These are phyloP conservation scores for Paramecium octaurelia DNA, from an alignment of 73 alveolate genomes.

Conservation along the genomic window DNA sequence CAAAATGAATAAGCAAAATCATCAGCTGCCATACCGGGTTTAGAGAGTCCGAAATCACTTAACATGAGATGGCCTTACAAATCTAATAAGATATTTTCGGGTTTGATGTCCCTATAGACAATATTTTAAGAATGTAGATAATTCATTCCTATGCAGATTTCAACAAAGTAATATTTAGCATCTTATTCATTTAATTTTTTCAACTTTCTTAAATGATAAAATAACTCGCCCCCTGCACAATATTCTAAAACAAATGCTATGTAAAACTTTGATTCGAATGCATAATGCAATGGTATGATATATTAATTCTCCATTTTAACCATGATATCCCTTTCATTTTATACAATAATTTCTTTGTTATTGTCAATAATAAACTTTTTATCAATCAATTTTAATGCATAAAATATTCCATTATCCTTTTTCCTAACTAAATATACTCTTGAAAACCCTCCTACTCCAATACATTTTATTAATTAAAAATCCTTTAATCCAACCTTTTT, in stretches of 20 bases:
- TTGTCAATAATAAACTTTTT: slow-evolving; percentile 71
- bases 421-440: slow-evolving; percentile 78
- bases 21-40: slow-evolving; percentile 54
- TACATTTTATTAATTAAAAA: slow-evolving; percentile 70
- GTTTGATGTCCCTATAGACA: slow-evolving; percentile 76
- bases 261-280: slow-evolving; percentile 72
- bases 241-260: slow-evolving; percentile 78
- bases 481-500: slow-evolving; percentile 48
- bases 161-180: slow-evolving; percentile 71
- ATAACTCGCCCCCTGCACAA: slow-evolving; percentile 92
- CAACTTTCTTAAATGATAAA: slow-evolving; percentile 74
- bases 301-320: slow-evolving; percentile 67
- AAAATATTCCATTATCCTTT: slow-evolving; percentile 81
- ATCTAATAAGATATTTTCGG: slow-evolving; percentile 78
- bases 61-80: slow-evolving; percentile 64
- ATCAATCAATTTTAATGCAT: slow-evolving; percentile 79
- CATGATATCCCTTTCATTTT: slow-evolving; percentile 72
- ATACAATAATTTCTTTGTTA: slow-evolving; percentile 64
- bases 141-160: slow-evolving; percentile 73
- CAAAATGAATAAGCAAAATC: slow-evolving; percentile 69
- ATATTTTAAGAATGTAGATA: slow-evolving; percentile 65
- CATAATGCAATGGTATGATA: slow-evolving; percentile 72
- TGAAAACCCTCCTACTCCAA: slow-evolving; percentile 90
- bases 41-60: slow-evolving; percentile 73
- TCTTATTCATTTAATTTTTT: slow-evolving; percentile 69